Conservation (phyloP, 2,329 filamentous ascomycete species). For the Cryphonectria parasitica region DNA sequence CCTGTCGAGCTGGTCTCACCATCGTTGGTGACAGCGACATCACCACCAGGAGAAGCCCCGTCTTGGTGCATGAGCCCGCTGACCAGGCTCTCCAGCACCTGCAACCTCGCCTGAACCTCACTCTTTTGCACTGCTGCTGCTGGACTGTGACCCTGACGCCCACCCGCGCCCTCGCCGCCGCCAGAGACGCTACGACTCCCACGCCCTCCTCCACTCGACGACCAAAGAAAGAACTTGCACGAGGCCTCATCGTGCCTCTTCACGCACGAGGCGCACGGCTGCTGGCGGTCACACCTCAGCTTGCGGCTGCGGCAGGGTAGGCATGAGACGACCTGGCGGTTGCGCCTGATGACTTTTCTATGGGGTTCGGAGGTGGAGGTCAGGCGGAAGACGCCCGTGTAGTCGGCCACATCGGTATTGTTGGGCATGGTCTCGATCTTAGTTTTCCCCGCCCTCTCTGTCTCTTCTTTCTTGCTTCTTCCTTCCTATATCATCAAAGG, state of each 20-base stretch:
- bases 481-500: not conserved
- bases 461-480: not conserved
- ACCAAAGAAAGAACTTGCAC: conserved; percentile 40
- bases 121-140: conserved; percentile 31
- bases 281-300: conserved; percentile 47
- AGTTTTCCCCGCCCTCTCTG: not conserved
- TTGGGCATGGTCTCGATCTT: conserved; percentile 19
- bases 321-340: conserved; percentile 48
- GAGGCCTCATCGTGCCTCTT: conserved; percentile 41
- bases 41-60: not conserved
- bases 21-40: not conserved
- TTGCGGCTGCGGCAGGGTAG: conserved; percentile 48
- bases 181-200: not conserved
- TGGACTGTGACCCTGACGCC: not conserved
- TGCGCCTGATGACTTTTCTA: conserved; percentile 42
- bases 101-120: conserved; percentile 46
- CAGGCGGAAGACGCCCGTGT: conserved; percentile 44
- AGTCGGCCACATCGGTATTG: conserved; percentile 28
- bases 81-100: conserved; percentile 47
- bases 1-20: not conserved
- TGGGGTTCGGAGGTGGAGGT: conserved; percentile 36
- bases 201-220: conserved; percentile 27
- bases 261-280: conserved; percentile 45
- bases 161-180: conserved; percentile 8
- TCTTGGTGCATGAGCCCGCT: conserved; percentile 38